Evolutionary conservation across 129 eudicot genomes (phyloP), one percentile per base, ranked within the genome.

Genomic region (Artemisia argyi): DNA sequence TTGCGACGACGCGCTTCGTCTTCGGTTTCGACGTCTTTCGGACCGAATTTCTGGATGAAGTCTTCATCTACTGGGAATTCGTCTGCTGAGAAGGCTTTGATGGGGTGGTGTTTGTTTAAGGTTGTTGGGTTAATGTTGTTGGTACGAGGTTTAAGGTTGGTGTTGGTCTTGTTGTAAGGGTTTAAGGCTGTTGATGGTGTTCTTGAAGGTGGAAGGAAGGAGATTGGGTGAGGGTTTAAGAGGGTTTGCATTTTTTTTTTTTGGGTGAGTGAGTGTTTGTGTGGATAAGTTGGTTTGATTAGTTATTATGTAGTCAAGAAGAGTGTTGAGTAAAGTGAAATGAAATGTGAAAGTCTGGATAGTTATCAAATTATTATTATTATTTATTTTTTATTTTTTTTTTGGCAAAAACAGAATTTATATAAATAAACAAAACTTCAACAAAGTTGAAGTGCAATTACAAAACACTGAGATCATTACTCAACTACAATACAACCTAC

Each of bases 21-120:
- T 65, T 95, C 97, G 12, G 99, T 67, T 69, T 87, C 96, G 22
- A 79, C 86, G 67, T 88, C 97, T 63, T 88, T 86, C 6, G 97
- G 96, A 2, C 86, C 89, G 70, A 85, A 94, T 32, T 85, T 75
- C 3, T 79, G 86, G 61, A 94, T 87, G 76, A 86, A 94, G 1
- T 83, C 80, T 60, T 90, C 99, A 77, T 94, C 97, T 30, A 88
- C 97, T 0, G 97, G 99, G 80, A 78, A 84, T 65, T 90, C 99
- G 70, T 94, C 99, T 50, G 96, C 77, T 69, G 78, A 53, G 82
- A 85, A 83, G 22, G 84, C 84, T 50, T 74, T 83, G 39, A 35
- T 39, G 76, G 84, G 46, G 80, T 59, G 63, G 53, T 42, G 68
- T 50, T 14, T 53, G 32, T 26, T 32, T 32, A 32, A 48, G 11